Evolutionary conservation across 2,329 filamentous ascomycete genomes (phyloP).

Genomic region (Colletotrichum sp.): DNA sequence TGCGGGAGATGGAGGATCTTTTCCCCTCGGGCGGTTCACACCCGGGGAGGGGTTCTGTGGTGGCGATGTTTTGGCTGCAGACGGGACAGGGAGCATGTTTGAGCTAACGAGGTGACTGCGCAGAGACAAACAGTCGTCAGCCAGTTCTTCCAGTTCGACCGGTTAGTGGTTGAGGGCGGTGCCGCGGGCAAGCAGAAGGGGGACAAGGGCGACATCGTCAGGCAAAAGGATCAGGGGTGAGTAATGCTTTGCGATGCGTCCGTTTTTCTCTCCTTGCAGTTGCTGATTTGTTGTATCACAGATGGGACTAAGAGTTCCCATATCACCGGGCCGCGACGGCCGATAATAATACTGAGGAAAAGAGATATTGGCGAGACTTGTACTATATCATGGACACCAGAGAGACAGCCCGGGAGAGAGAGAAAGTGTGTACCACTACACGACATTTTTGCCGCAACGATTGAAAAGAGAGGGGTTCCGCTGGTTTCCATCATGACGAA

Average conservation of each 20-base stretch:
- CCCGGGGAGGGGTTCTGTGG: background rate
- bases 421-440: background rate
- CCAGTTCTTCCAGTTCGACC: constrained; percentile 92
- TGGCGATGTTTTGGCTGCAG: background rate
- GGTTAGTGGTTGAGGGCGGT: constrained; percentile 89
- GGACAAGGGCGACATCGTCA: constrained; percentile 67
- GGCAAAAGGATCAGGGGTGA: constrained; percentile 83
- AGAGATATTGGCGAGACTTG: background rate
- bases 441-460: background rate
- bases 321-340: background rate
- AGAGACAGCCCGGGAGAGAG: background rate
- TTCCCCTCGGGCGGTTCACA: background rate
- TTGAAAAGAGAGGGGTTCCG: background rate
- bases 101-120: constrained; percentile 4
- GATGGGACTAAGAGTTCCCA: background rate
- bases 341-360: background rate
- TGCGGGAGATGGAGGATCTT: background rate
- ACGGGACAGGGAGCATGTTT: background rate
- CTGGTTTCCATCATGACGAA: background rate
- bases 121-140: constrained; percentile 95
- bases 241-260: constrained; percentile 25
- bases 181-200: constrained; percentile 80
- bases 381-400: background rate
- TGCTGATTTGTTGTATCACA: background rate
- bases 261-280: background rate